These are phyloP conservation scores for Podila epicladia DNA, from an alignment of 192 early-diverging fungal species.

Conservation along the genomic window DNA sequence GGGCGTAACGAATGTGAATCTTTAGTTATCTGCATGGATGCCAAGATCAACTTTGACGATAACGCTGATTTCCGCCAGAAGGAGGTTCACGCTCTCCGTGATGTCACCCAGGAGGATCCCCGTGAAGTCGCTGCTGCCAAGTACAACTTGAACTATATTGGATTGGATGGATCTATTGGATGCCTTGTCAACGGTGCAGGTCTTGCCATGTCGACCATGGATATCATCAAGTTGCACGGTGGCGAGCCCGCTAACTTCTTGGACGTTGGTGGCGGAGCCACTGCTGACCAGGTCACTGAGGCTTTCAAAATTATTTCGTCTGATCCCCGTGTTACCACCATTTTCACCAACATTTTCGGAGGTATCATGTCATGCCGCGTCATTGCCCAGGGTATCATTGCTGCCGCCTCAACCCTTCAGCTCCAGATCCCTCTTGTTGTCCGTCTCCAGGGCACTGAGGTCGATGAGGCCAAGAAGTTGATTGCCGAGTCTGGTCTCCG, in stretches of 20 bases:
- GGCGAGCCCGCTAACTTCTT: constrained; percentile 99
- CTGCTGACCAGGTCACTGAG: constrained; percentile 94
- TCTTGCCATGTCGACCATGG: constrained; percentile 99
- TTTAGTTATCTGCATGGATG: constrained; percentile 94
- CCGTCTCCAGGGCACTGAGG: constrained; percentile 93
- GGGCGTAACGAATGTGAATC: background rate
- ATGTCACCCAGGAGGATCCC: constrained; percentile 95
- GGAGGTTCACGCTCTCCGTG: constrained; percentile 88
- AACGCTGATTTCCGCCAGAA: constrained; percentile 98
- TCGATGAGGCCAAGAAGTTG: constrained; percentile 91
- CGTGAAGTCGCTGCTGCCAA: constrained; percentile 98
- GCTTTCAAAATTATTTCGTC: constrained; percentile 99
- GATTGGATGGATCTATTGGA: constrained; percentile 97
- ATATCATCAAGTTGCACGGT: constrained; percentile 99
- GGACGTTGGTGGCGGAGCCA: constrained; percentile 98
- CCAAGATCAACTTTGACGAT: constrained; percentile 99
- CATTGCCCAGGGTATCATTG: constrained; percentile 98
- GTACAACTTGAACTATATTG: constrained; percentile 99
- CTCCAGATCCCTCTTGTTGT: constrained; percentile 95
- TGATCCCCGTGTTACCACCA: constrained; percentile 94
- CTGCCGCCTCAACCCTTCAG: constrained; percentile 90
- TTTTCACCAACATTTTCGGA: constrained; percentile 99
- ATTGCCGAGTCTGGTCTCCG: constrained; percentile 91
- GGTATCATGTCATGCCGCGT: constrained; percentile 99
- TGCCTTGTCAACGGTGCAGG: constrained; percentile 99